Percentiles rank a stretch among this genome's conserved stretches.
These are phyloP conservation scores for Rhynchosporium agropyri DNA, from an alignment of 2,329 filamentous ascomycete genomes.

Conservation along the genomic window DNA sequence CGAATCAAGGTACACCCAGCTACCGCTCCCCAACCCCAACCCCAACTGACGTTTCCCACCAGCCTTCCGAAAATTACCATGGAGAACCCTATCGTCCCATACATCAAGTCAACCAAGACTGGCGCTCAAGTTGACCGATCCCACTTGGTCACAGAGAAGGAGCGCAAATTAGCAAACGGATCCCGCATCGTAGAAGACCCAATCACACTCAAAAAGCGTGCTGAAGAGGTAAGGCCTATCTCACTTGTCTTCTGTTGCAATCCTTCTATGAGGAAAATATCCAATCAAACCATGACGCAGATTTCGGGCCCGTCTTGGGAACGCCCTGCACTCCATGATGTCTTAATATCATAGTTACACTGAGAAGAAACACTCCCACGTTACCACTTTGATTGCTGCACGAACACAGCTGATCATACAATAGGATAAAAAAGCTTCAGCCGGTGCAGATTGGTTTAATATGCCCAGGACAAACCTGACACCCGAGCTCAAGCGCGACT, in stretches of 20 bases:
- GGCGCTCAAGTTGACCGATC: constrained; percentile 56
- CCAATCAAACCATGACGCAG: constrained; percentile 76
- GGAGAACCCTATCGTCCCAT: constrained; percentile 49
- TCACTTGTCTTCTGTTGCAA: background rate
- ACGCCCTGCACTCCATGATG: constrained; percentile 70
- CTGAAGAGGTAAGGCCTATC: constrained; percentile 52
- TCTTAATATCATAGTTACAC: constrained; percentile 67
- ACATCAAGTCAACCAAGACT: constrained; percentile 54
- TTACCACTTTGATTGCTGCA: constrained; percentile 21
- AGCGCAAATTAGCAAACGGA: constrained; percentile 51
- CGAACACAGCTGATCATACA: constrained; percentile 30
- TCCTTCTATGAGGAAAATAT: constrained; percentile 72
- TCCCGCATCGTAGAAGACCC: constrained; percentile 57
- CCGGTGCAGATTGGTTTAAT: constrained; percentile 84
- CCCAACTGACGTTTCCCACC: constrained; percentile 25
- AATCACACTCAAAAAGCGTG: constrained; percentile 49
- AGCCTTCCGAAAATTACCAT: constrained; percentile 33
- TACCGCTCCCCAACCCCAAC: constrained; percentile 1
- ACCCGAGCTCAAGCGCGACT: constrained; percentile 81
- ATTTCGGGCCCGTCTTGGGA: constrained; percentile 78
- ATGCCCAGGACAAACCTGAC: constrained; percentile 84
- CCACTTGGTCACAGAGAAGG: constrained; percentile 51
- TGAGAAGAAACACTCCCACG: constrained; percentile 48
- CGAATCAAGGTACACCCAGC: constrained; percentile 28
- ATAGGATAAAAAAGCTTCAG: constrained; percentile 57